Conservation (phyloP, 2,329 filamentous ascomycete species). For the Phoma herbarum region DNA sequence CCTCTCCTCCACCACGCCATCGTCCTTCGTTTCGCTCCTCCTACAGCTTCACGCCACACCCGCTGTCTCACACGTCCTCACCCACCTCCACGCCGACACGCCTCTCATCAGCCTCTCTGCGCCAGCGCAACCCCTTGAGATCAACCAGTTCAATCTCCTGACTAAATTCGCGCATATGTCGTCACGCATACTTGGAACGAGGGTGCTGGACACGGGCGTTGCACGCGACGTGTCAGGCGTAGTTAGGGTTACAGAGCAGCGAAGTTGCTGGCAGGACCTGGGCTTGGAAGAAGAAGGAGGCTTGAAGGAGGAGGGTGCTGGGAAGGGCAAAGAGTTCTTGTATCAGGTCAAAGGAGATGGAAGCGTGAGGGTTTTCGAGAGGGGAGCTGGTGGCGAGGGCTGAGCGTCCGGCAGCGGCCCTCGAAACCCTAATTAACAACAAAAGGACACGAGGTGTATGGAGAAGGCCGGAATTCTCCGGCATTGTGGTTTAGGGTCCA, state of each 20-base stretch:
- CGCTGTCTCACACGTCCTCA: slow-evolving; percentile 69
- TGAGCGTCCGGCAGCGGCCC: no score
- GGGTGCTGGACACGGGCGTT: slow-evolving; percentile 84
- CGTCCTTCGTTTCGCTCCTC: slow-evolving; percentile 38
- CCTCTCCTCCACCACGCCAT: slow-evolving; percentile 36
- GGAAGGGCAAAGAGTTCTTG: slow-evolving; percentile 73
- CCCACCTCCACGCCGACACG: slow-evolving; percentile 77
- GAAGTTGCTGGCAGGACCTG: slow-evolving; percentile 39
- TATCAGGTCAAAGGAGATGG: slow-evolving; percentile 85
- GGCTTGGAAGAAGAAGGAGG: slow-evolving; percentile 30
- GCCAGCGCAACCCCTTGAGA: slow-evolving; percentile 54
- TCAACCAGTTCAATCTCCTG: slow-evolving; percentile 62
- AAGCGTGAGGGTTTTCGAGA: slow-evolving; percentile 81
- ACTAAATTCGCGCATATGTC: slow-evolving; percentile 79
- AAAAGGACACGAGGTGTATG: neutral
- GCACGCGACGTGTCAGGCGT: slow-evolving; percentile 92
- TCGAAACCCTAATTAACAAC: no score
- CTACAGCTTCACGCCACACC: slow-evolving; percentile 53
- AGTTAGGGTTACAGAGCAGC: slow-evolving; percentile 71
- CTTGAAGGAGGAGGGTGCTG: slow-evolving; percentile 32
- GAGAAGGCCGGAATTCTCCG: neutral
- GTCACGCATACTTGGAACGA: slow-evolving; percentile 72
- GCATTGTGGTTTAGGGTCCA: neutral
- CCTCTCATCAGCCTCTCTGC: slow-evolving; percentile 63
- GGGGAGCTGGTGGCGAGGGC: slow-evolving; percentile 63